phyloP scores from a whole-genome alignment of 148 eudicot species.

The Dysphania ambrosioides region DNA sequence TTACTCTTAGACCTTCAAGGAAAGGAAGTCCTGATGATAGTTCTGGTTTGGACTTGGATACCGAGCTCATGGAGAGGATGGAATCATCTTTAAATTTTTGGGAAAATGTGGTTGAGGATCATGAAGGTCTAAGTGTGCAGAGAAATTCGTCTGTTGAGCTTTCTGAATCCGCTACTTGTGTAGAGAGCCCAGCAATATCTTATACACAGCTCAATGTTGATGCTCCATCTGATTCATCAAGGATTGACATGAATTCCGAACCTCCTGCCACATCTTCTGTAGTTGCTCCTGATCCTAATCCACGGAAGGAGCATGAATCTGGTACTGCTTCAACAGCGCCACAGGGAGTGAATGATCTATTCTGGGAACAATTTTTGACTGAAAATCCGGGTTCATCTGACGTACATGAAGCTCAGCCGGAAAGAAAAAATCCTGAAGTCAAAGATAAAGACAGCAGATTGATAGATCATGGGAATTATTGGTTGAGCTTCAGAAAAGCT shows the following conservation, averaged over 20 bases:
- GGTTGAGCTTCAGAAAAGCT: conserved; percentile 52
- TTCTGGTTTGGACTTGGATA: conserved; percentile 38
- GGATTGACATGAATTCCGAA: conserved; percentile 60
- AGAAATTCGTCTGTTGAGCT: conserved; percentile 41
- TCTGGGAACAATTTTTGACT: conserved; percentile 86
- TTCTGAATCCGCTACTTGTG: conserved; percentile 50
- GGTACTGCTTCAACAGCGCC: conserved; percentile 33
- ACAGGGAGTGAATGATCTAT: conserved; percentile 67
- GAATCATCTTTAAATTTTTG: conserved; percentile 59
- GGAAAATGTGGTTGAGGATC: conserved; percentile 51
- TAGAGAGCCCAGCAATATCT: conserved; percentile 55
- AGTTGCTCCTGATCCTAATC: conserved; percentile 26
- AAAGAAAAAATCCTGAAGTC: conserved; percentile 38
- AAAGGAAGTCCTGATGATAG: conserved; percentile 39
- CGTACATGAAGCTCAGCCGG: conserved; percentile 50
- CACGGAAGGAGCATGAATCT: conserved; percentile 35
- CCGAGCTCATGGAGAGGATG: conserved; percentile 47
- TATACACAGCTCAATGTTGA: conserved; percentile 61
- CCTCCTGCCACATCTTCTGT: conserved; percentile 33
- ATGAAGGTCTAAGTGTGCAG: conserved; percentile 23
- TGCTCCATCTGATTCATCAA: conserved; percentile 37
- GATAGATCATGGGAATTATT: conserved; percentile 42
- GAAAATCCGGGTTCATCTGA: conserved; percentile 75
- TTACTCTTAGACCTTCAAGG: conserved; percentile 21
- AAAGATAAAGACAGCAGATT: conserved; percentile 50